Conservation (phyloP, 2,329 filamentous ascomycete species). For the Ceratocystiopsis brevicomis region DNA sequence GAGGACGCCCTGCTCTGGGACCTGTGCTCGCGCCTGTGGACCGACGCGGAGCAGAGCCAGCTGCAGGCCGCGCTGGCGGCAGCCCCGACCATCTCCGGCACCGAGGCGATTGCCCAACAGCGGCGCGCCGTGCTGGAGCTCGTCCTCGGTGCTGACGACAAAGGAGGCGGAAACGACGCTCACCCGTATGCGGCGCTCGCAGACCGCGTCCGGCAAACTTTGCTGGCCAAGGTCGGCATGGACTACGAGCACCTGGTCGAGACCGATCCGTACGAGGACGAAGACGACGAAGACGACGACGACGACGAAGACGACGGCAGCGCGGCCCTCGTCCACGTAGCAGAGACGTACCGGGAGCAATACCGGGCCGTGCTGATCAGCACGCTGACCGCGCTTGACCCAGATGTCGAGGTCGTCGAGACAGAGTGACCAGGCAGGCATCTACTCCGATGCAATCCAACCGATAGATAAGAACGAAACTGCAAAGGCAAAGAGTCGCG, state of each 20-base stretch:
- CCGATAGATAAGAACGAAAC: too few relatives aligned
- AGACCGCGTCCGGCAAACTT: slow-evolving; percentile 14
- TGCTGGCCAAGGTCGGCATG: slow-evolving; percentile 20
- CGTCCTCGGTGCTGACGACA: slow-evolving; percentile 13
- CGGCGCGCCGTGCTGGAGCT: slow-evolving; percentile 9
- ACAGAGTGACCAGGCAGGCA: too few relatives aligned
- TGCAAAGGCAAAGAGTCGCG: too few relatives aligned
- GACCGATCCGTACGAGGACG: slow-evolving; percentile 24
- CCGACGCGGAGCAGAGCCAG: slow-evolving; percentile 11
- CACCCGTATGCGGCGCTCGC: slow-evolving; percentile 20
- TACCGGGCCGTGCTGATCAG: slow-evolving; percentile 28
- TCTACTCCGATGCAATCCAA: too few relatives aligned
- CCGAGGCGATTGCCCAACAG: background rate
- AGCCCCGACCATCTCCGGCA: background rate
- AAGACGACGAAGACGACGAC: slow-evolving; percentile 11
- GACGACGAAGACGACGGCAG: slow-evolving; percentile 13
- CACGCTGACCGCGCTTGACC: slow-evolving; percentile 9
- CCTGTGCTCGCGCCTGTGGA: slow-evolving; percentile 22
- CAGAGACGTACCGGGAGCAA: slow-evolving; percentile 27
- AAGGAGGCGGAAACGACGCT: slow-evolving; percentile 7
- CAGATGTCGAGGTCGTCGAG: too few relatives aligned
- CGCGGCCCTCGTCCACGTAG: slow-evolving; percentile 25
- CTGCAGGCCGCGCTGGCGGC: slow-evolving; percentile 1
- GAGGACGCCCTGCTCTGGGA: slow-evolving; percentile 35
- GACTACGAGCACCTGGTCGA: slow-evolving; percentile 26